Conservation (phyloP, 306 rosid genomes). For the Parietaria judaica region DNA sequence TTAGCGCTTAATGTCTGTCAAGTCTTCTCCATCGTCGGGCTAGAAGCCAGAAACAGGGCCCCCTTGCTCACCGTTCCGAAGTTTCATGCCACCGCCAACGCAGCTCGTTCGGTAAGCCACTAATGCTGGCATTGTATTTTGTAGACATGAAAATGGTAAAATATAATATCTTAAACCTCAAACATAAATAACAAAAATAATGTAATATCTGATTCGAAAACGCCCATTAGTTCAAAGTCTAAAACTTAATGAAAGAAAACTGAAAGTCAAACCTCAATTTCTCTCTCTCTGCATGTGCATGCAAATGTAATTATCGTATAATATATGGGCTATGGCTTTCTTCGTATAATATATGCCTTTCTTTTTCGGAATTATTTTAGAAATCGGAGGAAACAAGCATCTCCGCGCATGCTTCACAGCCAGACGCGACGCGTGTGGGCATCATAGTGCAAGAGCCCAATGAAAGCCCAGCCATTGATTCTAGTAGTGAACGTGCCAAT, state of each 20-base stretch:
- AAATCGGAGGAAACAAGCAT: not conserved
- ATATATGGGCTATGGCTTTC: no score
- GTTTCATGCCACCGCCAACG: not conserved
- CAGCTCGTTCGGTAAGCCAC: not conserved
- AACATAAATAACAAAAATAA: no score
- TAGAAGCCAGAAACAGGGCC: constrained; percentile 1
- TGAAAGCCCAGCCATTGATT: not conserved
- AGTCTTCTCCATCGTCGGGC: constrained; percentile 1
- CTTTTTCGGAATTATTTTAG: not conserved
- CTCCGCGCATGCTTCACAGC: not conserved
- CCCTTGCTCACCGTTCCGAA: not conserved
- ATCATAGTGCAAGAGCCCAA: not conserved
- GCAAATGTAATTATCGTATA: no score
- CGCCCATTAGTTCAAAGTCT: no score
- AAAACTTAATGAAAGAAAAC: no score
- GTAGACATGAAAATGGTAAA: no score
- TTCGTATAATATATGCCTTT: not conserved
- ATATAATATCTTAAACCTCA: no score
- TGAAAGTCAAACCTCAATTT: no score
- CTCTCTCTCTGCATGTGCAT: no score
- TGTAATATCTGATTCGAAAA: no score
- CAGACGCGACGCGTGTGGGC: not conserved
- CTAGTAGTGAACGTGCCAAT: not conserved
- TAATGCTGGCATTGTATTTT: not conserved
- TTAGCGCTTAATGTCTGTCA: not conserved